phyloP scores from a whole-genome alignment of 805 yeast species.

The Candida rishiriensis region DNA sequence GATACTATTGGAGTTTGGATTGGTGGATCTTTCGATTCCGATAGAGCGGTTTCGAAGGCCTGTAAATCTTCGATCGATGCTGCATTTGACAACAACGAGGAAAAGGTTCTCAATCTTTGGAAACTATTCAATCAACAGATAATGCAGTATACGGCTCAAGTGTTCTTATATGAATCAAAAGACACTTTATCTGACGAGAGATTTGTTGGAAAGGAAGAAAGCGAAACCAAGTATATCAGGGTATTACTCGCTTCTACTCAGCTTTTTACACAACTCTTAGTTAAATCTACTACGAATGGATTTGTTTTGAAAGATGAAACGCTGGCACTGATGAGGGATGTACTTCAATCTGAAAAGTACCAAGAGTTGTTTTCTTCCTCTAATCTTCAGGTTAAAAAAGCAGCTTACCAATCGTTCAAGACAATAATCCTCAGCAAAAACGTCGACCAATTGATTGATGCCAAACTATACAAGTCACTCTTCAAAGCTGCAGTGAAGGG shows the following conservation, averaged over 20 bases:
- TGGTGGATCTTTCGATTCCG: conserved; percentile 67
- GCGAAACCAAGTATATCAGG: conserved; percentile 58
- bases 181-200: conserved; percentile 73
- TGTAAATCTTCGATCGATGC: conserved; percentile 42
- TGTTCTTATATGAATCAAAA: conserved; percentile 51
- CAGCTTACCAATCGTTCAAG: conserved; percentile 35
- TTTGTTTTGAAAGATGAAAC: conserved; percentile 18
- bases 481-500: conserved; percentile 43
- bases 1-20: conserved; percentile 73
- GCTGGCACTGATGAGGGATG: conserved; percentile 20
- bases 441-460: conserved; percentile 19
- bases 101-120: conserved; percentile 57
- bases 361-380: conserved; percentile 39
- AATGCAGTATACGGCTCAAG: conserved; percentile 48
- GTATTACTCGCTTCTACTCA: conserved; percentile 46
- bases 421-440: conserved; percentile 21
- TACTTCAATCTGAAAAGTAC: conserved; percentile 39
- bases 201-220: conserved; percentile 60
- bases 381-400: conserved; percentile 39
- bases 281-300: conserved; percentile 2
- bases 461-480: conserved; percentile 34
- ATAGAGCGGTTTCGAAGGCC: conserved; percentile 50
- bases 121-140: conserved; percentile 52
- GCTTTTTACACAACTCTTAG: conserved; percentile 34
- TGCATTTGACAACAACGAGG: conserved; percentile 54